These are phyloP conservation scores for Ambrosiella xylebori DNA, from an alignment of 2,329 filamentous ascomycete species.

Conservation along the genomic window DNA sequence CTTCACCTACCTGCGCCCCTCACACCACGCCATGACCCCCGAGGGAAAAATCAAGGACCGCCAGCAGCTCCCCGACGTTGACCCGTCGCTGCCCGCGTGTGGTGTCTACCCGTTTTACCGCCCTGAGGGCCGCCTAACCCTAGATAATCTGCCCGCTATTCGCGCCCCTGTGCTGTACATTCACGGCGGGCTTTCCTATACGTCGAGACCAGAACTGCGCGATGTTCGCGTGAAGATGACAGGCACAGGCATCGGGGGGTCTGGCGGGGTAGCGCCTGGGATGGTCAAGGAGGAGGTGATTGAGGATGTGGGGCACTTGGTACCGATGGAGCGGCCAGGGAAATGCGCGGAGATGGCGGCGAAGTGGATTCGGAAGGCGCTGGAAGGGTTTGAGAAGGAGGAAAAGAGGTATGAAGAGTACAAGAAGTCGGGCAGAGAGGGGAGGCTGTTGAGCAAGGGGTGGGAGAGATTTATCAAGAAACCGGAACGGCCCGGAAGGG, in stretches of 20 bases:
- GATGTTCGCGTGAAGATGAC: constrained; percentile 46
- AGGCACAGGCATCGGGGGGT: constrained; percentile 49
- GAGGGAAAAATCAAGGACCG: constrained; percentile 25
- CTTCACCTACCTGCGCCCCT: constrained; percentile 54
- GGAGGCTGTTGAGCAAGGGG: constrained; percentile 31
- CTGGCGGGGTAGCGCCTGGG: constrained; percentile 44
- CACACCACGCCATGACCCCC: constrained; percentile 28
- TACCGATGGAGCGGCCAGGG: constrained; percentile 63
- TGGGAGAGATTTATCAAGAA: constrained; percentile 11
- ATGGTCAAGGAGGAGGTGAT: constrained; percentile 50
- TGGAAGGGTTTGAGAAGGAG: constrained; percentile 33
- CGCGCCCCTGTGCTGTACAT: constrained; percentile 52
- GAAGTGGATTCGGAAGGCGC: constrained; percentile 38
- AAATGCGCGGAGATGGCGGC: constrained; percentile 46
- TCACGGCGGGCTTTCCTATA: constrained; percentile 42
- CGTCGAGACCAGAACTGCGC: constrained; percentile 34
- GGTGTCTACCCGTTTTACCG: constrained; percentile 43
- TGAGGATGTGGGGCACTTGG: constrained; percentile 54
- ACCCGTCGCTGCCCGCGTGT: constrained; percentile 20
- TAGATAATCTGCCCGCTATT: constrained; percentile 39
- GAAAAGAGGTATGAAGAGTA: constrained; percentile 25
- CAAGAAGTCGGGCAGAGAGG: constrained; percentile 29
- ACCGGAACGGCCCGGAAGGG: constrained; percentile 3
- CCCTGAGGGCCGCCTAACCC: constrained; percentile 41
- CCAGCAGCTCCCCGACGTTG: constrained; percentile 28